Percentiles rank a stretch among this genome's conserved stretches.
phyloP scores from a whole-genome alignment of 768 basidiomycete species.

The Lactarius pseudohatsudake region DNA sequence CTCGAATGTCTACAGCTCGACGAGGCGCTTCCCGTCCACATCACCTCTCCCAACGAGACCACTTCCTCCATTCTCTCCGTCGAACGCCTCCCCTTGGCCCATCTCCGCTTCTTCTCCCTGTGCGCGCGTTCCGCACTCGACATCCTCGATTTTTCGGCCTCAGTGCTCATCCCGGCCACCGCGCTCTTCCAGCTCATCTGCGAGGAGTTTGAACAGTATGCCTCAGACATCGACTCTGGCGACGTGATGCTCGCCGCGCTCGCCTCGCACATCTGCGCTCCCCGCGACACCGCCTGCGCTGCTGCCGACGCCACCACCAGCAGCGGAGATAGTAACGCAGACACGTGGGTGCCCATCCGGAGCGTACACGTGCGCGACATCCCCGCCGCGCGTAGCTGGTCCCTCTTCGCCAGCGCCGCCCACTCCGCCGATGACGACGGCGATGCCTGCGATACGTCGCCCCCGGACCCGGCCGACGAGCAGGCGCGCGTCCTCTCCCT shows the following conservation, averaged over 20 bases:
- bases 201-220: constrained; percentile 21
- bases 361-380: constrained; percentile 24
- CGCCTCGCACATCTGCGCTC: constrained; percentile 20
- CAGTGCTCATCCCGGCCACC: constrained; percentile 19
- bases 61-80: constrained; percentile 9
- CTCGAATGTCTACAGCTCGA: constrained; percentile 27
- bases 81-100: constrained; percentile 17
- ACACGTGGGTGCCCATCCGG: constrained; percentile 16
- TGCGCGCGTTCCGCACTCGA: constrained; percentile 22
- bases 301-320: neutral
- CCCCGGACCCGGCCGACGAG: constrained; percentile 21
- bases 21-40: constrained; percentile 23
- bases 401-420: constrained; percentile 23
- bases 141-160: constrained; percentile 23
- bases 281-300: neutral
- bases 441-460: neutral
- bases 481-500: constrained; percentile 22
- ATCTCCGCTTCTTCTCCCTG: constrained; percentile 23
- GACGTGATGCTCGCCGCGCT: constrained; percentile 26
- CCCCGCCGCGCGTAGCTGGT: constrained; percentile 22
- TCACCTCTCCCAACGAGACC: constrained; percentile 11
- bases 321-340: neutral
- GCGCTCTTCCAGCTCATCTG: constrained; percentile 26
- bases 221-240: constrained; percentile 16
- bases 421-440: neutral